phyloP scores from a whole-genome alignment of 768 basidiomycete species.

The Dioszegia aurantiaca region DNA sequence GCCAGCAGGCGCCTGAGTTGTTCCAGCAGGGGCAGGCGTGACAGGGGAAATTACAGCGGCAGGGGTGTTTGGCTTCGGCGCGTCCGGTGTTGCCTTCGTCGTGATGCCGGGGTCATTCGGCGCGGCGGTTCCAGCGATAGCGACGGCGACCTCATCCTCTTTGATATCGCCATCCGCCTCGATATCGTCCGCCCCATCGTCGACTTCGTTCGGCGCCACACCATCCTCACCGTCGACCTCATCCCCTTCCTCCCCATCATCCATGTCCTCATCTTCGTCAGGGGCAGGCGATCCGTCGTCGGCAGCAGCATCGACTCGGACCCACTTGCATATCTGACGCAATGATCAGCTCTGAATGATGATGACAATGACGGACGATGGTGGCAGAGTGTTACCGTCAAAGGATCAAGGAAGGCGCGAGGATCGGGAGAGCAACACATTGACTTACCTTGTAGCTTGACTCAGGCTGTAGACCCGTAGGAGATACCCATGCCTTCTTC shows the following conservation, averaged over 20 bases:
- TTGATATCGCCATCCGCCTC: no score
- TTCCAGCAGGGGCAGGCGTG: no score
- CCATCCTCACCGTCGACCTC: constrained; percentile 20
- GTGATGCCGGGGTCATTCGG: constrained; percentile 2
- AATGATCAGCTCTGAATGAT: constrained; percentile 4
- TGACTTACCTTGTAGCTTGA: constrained; percentile 40
- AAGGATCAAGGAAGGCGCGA: neutral
- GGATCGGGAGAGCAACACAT: no score
- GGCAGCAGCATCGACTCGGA: constrained; percentile 28
- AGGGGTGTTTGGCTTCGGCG: constrained; percentile 6
- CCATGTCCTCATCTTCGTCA: constrained; percentile 29
- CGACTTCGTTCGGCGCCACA: constrained; percentile 3
- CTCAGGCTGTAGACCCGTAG: constrained; percentile 39
- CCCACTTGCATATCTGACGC: constrained; percentile 45
- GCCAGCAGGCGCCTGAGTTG: no score
- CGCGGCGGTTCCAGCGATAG: neutral
- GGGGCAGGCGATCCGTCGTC: constrained; percentile 7
- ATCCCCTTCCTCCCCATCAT: constrained; percentile 26
- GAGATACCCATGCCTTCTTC: constrained; percentile 43
- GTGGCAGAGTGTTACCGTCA: no score
- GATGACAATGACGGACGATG: neutral
- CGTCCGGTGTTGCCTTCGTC: neutral
- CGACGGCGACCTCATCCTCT: constrained; percentile 8
- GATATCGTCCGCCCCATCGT: constrained; percentile 12
- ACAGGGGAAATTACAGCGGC: neutral